Evolutionary conservation across 345 rosid species (phyloP).

Genomic region (Linum trigynum): DNA sequence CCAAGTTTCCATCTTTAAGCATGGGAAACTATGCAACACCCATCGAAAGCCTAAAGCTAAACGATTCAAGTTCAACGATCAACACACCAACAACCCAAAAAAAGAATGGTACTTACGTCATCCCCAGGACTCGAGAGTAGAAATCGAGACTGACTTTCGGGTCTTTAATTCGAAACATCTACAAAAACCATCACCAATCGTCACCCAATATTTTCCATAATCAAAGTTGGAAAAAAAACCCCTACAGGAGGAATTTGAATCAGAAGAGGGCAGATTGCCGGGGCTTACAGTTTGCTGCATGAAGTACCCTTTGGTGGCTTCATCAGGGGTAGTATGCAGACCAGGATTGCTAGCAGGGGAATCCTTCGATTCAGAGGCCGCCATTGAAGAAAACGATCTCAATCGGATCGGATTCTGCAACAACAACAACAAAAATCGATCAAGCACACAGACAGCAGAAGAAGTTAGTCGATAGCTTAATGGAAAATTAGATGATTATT

Average conservation of each 20-base stretch:
- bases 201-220: background rate
- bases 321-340: conserved; percentile 44
- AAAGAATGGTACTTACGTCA: conserved; percentile 58
- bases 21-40: background rate
- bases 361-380: conserved; percentile 68
- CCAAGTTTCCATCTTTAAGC: background rate
- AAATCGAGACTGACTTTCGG: conserved; percentile 85
- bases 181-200: conserved; percentile 4
- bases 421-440: background rate
- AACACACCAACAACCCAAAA: background rate
- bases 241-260: background rate
- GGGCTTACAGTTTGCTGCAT: conserved; percentile 79
- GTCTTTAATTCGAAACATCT: conserved; percentile 95
- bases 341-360: conserved; percentile 79
- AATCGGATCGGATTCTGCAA: conserved; percentile 5
- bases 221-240: background rate
- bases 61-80: background rate
- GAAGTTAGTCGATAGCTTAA: background rate
- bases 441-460: too few relatives aligned
- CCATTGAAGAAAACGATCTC: conserved; percentile 34
- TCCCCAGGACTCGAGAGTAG: conserved; percentile 84
- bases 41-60: background rate
- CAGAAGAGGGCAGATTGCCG: too few relatives aligned
- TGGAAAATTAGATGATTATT: background rate
- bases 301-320: conserved; percentile 71